Conservation (phyloP, 176 grass and related monocot species). For the Triticum aestivum region IWGSC_CS_RefSeq_v2.1 NC_057803.1:629366858-629367357, state of each 20-base stretch:
- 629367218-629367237: background rate
- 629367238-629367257: background rate
- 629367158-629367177: background rate
- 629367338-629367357: constrained; percentile 69
- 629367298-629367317: constrained; percentile 84
- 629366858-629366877: constrained; percentile 54
- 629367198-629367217: background rate
- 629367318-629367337: constrained; percentile 88
- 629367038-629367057: constrained; percentile 86
- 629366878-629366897: constrained; percentile 99
- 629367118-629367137: constrained; percentile 62
- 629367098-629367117: constrained; percentile 95
- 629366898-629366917: constrained; percentile 41
- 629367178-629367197: too few species aligned
- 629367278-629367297: constrained; percentile 75
- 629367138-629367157: background rate
- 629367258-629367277: constrained; percentile 75
- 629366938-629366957: background rate
- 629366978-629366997: constrained; percentile 69
- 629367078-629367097: constrained; percentile 56
- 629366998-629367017: constrained; percentile 78
- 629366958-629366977: background rate
- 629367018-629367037: constrained; percentile 75
- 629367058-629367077: constrained; percentile 63
- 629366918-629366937: constrained; percentile 15